Evolutionary conservation across 2,329 filamentous ascomycete species (phyloP), one percentile per base, ranked within the genome.

Genomic region (Fusarium sp.): DNA sequence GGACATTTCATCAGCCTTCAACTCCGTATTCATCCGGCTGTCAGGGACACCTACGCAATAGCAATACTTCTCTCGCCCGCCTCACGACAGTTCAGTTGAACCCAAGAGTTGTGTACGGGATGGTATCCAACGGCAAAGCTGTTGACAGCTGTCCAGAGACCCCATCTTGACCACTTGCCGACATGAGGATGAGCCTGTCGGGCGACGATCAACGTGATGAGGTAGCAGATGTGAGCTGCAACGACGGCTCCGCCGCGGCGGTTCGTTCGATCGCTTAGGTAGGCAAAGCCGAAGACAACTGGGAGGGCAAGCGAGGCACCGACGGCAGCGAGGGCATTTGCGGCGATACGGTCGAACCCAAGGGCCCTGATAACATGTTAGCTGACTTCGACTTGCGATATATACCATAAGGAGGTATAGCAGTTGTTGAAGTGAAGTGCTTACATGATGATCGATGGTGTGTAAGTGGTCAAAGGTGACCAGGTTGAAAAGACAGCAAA

Each of bases 401-500:
- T 47, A 4, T 16, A 24, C 5, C 22, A 10, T 16, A 10, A 18
- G 2, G 5, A 6, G 9, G 11, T 10, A 14, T 10, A 11, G 16
- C 5, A 16, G 31, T 10, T n/a, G 6, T 18, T 13, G 4, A 57
- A 57, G 14, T 24, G 8, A 16, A 16, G 11, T 11, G 61, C 74
- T 75, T 62, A 83, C 82, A 84, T 79, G 47, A 84, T 83, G 66
- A 87, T 85, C 4, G 83, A 83, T 0, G 86, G 87, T 0, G 86
- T 88, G 68, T 88, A 89, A 0, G 86, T 88, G 1, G 85, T 88
- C 11, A 88, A 75, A 0, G 87, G 85, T 10, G 85, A 85, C 86
- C 87, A 89, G 0, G 87, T 88, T 1, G 86, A 85, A 67, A 89
- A 89, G 6, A 87, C 86, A 20, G 82, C 83, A 57, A 86, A 87